Evolutionary conservation across 108 stramenopile genomes (phyloP).

Genomic region (Skeletonema tropicum): DNA sequence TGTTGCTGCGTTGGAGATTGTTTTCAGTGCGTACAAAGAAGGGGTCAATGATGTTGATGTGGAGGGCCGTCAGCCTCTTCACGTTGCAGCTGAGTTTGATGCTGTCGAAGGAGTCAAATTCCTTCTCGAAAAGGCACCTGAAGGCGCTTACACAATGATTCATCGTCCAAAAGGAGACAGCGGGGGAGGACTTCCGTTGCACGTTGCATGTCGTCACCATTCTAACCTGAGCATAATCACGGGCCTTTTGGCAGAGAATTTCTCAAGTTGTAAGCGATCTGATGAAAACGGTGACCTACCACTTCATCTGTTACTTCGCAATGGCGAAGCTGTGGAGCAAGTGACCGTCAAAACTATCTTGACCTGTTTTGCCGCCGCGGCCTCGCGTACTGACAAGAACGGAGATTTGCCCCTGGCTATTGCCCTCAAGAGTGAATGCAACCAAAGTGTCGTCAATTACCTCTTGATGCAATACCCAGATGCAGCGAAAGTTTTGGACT

Average conservation of each 20-base stretch:
- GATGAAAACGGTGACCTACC: constrained; percentile 85
- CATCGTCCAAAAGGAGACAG: constrained; percentile 68
- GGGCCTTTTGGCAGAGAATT: constrained; percentile 78
- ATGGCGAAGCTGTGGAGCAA: constrained; percentile 82
- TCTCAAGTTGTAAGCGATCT: constrained; percentile 76
- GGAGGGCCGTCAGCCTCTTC: constrained; percentile 79
- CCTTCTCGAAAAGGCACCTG: constrained; percentile 69
- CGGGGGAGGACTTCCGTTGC: constrained; percentile 78
- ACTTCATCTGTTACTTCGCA: constrained; percentile 68
- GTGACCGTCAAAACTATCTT: constrained; percentile 81
- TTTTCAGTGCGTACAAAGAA: constrained; percentile 83
- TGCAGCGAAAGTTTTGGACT: constrained; percentile 62
- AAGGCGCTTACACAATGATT: constrained; percentile 85
- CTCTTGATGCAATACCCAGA: constrained; percentile 78
- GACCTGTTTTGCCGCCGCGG: constrained; percentile 74
- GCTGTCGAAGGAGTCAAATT: constrained; percentile 82
- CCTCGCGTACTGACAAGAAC: constrained; percentile 82
- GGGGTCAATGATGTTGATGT: constrained; percentile 77
- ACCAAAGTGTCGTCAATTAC: constrained; percentile 62
- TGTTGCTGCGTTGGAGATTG: constrained; percentile 73
- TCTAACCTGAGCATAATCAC: constrained; percentile 83
- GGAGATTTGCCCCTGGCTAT: constrained; percentile 74
- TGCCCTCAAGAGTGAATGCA: constrained; percentile 73
- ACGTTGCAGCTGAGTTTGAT: constrained; percentile 83
- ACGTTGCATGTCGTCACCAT: constrained; percentile 80